Evolutionary conservation across 192 early-diverging fungal genomes (phyloP), one percentile per base, ranked within the genome.

Genomic region (Coemansia sp.): DNA sequence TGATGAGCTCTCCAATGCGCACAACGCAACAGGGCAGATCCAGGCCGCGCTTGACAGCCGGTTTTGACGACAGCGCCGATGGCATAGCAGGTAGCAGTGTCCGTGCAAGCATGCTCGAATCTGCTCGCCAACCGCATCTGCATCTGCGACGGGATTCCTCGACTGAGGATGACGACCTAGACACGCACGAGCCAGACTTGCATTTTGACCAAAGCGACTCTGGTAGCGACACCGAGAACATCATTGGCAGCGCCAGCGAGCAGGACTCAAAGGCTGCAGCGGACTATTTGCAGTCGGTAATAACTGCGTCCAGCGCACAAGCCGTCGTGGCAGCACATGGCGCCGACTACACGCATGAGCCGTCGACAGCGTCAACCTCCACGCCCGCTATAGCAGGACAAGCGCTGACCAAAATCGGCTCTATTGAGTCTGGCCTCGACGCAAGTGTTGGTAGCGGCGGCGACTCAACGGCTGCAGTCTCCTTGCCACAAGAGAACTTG

Each of bases 201-300:
- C 77, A 84, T 20, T 77, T 82, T 63, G 83, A 67, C 31, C 68
- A 76, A 43, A 74, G 73, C 57, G 82, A 76, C 22, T 41, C 70
- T 6, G 77, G 71, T 36, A 84, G 82, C 43, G 76, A 79, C 36
- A 60, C 46, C 7, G 82, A 84, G 27, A 59, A 68, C 19, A 41
- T 59, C 10, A 39, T 29, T 35, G 59, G 41, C 15, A 54, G 27
- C 27, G 51, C 14, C 29, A 67, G 43, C 24, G 62, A 41, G 12
- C 75, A 71, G 46, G 67, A 74, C 10, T 65, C 71, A 0, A 64
- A 56, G 56, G 56, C 37, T 1, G 67, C 69, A 0, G 71, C 68
- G 0, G 63, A 61, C 0, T 74, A 69, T 61, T 15, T 77, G 53
- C 60, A 67, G 12, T 74, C 75, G 6, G 70, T 76, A 0, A 65